A percentile compares a stretch with the other conserved stretches of the same genome.
Conservation (phyloP, 257 asterid species). For the Henckelia pumila region DNA sequence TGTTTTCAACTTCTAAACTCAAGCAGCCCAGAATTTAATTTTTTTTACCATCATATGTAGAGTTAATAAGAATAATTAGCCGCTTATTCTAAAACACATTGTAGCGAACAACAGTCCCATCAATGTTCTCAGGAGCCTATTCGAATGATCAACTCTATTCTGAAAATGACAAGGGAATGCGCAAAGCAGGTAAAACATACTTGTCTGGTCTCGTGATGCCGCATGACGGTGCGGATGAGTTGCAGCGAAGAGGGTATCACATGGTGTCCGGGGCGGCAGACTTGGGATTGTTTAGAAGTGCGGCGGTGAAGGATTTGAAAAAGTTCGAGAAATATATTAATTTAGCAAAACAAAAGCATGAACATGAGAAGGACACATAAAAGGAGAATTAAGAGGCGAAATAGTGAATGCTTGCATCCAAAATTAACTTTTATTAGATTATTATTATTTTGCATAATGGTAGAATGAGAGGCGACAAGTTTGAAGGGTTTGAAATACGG, state of each 20-base stretch:
- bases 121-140: too few relatives aligned
- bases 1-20: too few relatives aligned
- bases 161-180: constrained; percentile 37
- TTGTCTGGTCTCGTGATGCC: not conserved
- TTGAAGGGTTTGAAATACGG: not conserved
- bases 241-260: not conserved
- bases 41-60: too few relatives aligned
- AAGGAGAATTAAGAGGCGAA: too few relatives aligned
- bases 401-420: too few relatives aligned
- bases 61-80: too few relatives aligned
- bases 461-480: not conserved
- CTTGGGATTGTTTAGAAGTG: not conserved
- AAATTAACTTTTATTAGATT: too few relatives aligned
- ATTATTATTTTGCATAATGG: not conserved
- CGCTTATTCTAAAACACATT: too few relatives aligned
- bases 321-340: not conserved
- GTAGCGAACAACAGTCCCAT: constrained; percentile 37
- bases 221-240: not conserved
- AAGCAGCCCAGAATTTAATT: too few relatives aligned
- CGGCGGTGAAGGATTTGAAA: not conserved
- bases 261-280: not conserved
- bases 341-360: not conserved
- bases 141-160: too few relatives aligned
- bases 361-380: not conserved
- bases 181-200: not conserved